phyloP scores from a whole-genome alignment of 805 yeast genomes.

The Clavispora asparagi region DNA sequence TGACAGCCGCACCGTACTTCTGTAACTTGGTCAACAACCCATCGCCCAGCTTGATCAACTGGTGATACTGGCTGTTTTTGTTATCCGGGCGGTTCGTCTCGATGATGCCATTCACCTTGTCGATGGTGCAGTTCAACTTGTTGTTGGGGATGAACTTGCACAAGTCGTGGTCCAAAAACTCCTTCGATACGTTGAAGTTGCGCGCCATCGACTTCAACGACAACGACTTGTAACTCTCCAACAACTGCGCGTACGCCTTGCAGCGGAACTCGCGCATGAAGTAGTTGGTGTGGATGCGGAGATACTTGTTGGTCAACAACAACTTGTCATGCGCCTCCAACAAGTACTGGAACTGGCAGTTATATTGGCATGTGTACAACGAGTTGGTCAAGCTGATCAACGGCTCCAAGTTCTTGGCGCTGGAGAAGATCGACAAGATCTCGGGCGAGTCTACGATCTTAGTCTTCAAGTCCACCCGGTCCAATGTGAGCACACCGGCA shows the following conservation, averaged over 20 bases:
- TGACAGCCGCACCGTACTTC: constrained; percentile 95
- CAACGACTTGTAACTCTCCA: constrained; percentile 90
- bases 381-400: constrained; percentile 79
- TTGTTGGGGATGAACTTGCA: constrained; percentile 90
- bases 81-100: constrained; percentile 96
- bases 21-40: constrained; percentile 87
- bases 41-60: constrained; percentile 87
- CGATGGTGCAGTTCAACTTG: constrained; percentile 91
- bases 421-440: constrained; percentile 71
- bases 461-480: constrained; percentile 75
- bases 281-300: constrained; percentile 73
- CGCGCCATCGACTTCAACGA: constrained; percentile 91
- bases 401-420: constrained; percentile 69
- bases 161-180: constrained; percentile 81
- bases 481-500: constrained; percentile 80
- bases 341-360: constrained; percentile 68
- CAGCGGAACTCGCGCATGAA: constrained; percentile 91
- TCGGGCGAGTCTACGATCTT: constrained; percentile 94
- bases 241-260: constrained; percentile 87
- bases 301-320: constrained; percentile 56
- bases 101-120: constrained; percentile 89
- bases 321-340: constrained; percentile 73
- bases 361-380: constrained; percentile 83
- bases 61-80: constrained; percentile 90
- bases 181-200: constrained; percentile 84